A percentile compares a stretch with the other conserved stretches of the same genome.
These are phyloP conservation scores for Russula earlei DNA, from an alignment of 768 basidiomycete genomes.

Conservation along the genomic window DNA sequence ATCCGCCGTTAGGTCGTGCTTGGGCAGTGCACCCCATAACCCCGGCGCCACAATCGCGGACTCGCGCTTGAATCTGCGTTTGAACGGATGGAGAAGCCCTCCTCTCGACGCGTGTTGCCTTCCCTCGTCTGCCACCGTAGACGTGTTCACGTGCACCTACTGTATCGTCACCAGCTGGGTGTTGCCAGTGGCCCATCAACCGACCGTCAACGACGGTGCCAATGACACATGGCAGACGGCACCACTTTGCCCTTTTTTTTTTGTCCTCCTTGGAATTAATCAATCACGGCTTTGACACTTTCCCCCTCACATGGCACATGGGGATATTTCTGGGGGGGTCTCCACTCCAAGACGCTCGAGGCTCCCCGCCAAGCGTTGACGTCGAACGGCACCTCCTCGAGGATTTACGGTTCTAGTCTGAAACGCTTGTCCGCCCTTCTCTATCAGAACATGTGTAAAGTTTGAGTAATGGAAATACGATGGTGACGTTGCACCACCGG, in stretches of 20 bases:
- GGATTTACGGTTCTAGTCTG: slow-evolving; percentile 3
- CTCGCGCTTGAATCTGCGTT: too few species aligned
- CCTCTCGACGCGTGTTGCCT: too few species aligned
- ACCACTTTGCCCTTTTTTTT: too few species aligned
- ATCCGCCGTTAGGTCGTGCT: not conserved
- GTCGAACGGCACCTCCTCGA: not conserved
- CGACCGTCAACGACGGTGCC: not conserved
- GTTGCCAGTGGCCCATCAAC: not conserved
- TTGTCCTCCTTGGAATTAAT: not conserved
- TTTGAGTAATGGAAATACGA: not conserved
- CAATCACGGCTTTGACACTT: not conserved
- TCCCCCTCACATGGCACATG: not conserved
- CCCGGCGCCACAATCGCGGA: not conserved
- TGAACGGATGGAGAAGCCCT: not conserved
- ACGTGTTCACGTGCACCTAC: too few species aligned
- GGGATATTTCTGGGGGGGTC: not conserved
- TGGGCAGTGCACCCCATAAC: not conserved
- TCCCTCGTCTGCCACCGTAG: too few species aligned
- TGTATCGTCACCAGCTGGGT: too few species aligned
- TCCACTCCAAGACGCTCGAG: not conserved
- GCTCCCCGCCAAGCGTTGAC: not conserved
- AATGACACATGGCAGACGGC: too few species aligned
- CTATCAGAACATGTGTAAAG: not conserved
- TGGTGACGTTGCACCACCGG: too few species aligned
- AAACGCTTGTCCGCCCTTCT: not conserved